These are phyloP conservation scores for Scalesia atractyloides DNA, from an alignment of 129 eudicot species.

Conservation along the genomic window DNA sequence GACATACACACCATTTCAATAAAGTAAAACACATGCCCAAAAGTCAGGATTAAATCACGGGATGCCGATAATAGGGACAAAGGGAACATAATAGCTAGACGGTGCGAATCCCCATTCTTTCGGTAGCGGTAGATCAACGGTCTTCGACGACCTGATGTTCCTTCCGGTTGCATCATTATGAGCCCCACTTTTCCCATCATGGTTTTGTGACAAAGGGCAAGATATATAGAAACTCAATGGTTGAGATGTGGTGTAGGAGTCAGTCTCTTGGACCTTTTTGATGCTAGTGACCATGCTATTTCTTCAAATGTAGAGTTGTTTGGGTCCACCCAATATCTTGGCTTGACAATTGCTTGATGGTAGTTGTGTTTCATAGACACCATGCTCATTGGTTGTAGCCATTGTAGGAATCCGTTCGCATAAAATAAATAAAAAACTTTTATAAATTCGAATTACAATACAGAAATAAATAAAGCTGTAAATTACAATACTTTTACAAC, in stretches of 20 bases:
- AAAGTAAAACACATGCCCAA: slow-evolving; percentile 6
- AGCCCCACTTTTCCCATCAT: slow-evolving; percentile 44
- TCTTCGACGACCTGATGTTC: slow-evolving; percentile 52
- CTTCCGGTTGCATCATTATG: slow-evolving; percentile 13
- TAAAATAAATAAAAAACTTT: no score
- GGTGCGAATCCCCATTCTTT: slow-evolving; percentile 92
- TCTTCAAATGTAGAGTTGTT: slow-evolving; percentile 49
- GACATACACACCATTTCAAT: neutral
- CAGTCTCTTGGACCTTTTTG: slow-evolving; percentile 25
- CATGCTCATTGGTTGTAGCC: slow-evolving; percentile 64
- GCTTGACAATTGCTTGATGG: slow-evolving; percentile 66
- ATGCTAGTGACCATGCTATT: slow-evolving; percentile 44
- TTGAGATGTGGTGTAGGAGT: slow-evolving; percentile 47
- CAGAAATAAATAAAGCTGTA: no score
- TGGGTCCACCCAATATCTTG: slow-evolving; percentile 73
- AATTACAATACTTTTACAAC: no score
- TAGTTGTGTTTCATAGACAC: slow-evolving; percentile 55
- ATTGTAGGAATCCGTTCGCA: no score
- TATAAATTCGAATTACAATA: no score
- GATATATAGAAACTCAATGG: slow-evolving; percentile 69
- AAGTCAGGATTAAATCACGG: slow-evolving; percentile 40
- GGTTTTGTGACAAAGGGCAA: slow-evolving; percentile 47
- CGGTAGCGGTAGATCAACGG: slow-evolving; percentile 76
- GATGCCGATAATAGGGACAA: slow-evolving; percentile 85
- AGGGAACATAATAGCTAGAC: slow-evolving; percentile 75